Base-by-base conservation (phyloP, 768 basidiomycete genomes). In the Rhodotorula paludigena region DNA sequence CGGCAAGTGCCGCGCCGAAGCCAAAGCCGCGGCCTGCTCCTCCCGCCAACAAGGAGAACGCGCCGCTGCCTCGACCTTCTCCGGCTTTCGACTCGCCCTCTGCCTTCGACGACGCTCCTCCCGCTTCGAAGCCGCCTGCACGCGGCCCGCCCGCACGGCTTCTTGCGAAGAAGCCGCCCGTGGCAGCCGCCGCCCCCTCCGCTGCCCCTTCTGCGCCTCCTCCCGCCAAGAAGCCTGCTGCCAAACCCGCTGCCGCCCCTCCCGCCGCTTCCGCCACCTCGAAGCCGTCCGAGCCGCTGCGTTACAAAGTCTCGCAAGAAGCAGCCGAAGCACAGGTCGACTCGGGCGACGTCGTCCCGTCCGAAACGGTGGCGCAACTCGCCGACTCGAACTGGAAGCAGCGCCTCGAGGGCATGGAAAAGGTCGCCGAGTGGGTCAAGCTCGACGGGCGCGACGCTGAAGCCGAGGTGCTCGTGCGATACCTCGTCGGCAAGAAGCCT, bases 361-460 rank as follows among this genome's bases (percentile, higher is more conserved):
- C 82, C 1, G 82, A 85, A 32, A 83, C 90, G 36, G 81, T 88
- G 57, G 83, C 83, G 10, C 87, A 88, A 67, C 80, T 97, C 15
- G 86, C 81, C n/a, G 92, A 97, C 78, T 80, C 85, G 2, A 92
- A 92, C 74, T 99, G 96, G 96, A 99, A 99, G 80, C 82, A 85
- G 20, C 82, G 96, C 62, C 81, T 99, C 54, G 88, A 88, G 44
- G 90, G 89, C 12, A 81, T 92, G 32, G 93, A 96, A 62, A 89
- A 89, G 76, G 83, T 98, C 85, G 81, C 83, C 3, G 78, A 81
- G 9, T 98, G 96, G 94, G 79, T 92, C 9, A 87, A 91, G 65
- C 76, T 76, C 15, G 83, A 82, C 1, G 82, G 83, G 36, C 69
- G 47, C n/a, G 66, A 42, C 1, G 79, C 89, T 2, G 94, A 99